Evolutionary conservation across 192 early-diverging fungal species (phyloP), one percentile per base, ranked within the genome.

Genomic region (Umbelopsis isabellina): DNA sequence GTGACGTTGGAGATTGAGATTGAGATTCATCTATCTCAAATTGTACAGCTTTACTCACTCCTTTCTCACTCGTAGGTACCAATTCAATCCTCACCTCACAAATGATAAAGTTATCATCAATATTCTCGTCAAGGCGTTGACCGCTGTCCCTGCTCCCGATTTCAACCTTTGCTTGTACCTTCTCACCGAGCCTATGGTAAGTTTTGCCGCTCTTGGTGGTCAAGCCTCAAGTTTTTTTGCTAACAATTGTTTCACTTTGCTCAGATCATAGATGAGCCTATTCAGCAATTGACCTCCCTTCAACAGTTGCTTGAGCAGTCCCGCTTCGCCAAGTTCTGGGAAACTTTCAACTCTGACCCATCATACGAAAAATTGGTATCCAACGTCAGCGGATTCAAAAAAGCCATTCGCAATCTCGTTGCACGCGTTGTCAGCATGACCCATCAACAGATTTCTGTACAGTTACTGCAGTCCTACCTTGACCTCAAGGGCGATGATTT

Each of bases 101-200:
- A 94, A 92, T 76, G 83, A 88, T 20, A 80, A 85, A 66, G 85
- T 90, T 23, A 84, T 95, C 65, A 83, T 80, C 75, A 88, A 87
- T 69, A 91, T 96, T 67, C 85, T 96, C 68, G 83, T 85, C 67
- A 94, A 96, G 74, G 88, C 94, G 33, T 80, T 96, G 47, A 93
- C 91, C 13, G 92, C 93, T 46, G 80, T 94, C 49, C 91, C 91
- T 46, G 91, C 89, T 74, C 88, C 93, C 21, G 95, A 96, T 79
- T 98, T 96, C 77, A 93, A 94, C 83, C 85, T 96, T 49, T 94
- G 91, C 82, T 79, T 95, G 48, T 95, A 91, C 79, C 82, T 98
- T 35, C 85, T 98, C 48, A 90, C 83, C 55, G 92, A 95, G 51
- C 89, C 89, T 45, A 79, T 91, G 66, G 79, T 89, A 74, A 74